Evolutionary conservation across 306 rosid species (phyloP).

Genomic region (Quercus rubra): DNA sequence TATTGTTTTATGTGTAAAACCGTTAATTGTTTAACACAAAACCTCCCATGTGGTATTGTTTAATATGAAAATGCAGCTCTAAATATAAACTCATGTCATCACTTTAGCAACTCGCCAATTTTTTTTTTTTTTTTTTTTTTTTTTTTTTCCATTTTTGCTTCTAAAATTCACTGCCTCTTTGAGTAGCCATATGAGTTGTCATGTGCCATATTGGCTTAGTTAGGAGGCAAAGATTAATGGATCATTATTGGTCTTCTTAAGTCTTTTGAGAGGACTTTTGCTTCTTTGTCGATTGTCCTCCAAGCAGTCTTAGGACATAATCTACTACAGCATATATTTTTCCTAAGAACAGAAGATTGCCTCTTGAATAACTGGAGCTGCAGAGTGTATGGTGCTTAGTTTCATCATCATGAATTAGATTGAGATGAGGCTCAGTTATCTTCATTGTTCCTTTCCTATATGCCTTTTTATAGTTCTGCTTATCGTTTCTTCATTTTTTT

Average conservation of each 20-base stretch:
- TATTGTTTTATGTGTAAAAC: too few relatives aligned
- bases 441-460: neutral
- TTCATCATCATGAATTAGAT: neutral
- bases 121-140: neutral
- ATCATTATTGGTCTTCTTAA: slow-evolving; percentile 4
- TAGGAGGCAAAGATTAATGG: slow-evolving; percentile 12
- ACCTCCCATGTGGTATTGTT: too few relatives aligned
- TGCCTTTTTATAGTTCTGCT: neutral
- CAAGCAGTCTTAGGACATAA: slow-evolving; percentile 3
- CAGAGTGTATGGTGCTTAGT: neutral
- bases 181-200: slow-evolving; percentile 8
- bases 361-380: neutral
- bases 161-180: slow-evolving; percentile 7
- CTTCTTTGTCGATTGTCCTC: neutral
- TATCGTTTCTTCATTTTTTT: neutral
- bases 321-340: neutral
- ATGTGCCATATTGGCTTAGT: slow-evolving; percentile 11
- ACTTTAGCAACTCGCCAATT: neutral
- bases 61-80: too few relatives aligned
- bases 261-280: slow-evolving; percentile 8
- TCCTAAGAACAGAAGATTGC: neutral
- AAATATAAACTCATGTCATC: too few relatives aligned
- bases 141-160: neutral
- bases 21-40: too few relatives aligned
- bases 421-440: neutral